These are phyloP conservation scores for Hygrocybe coccinea DNA, from an alignment of 768 basidiomycete genomes.

Conservation along the genomic window DNA sequence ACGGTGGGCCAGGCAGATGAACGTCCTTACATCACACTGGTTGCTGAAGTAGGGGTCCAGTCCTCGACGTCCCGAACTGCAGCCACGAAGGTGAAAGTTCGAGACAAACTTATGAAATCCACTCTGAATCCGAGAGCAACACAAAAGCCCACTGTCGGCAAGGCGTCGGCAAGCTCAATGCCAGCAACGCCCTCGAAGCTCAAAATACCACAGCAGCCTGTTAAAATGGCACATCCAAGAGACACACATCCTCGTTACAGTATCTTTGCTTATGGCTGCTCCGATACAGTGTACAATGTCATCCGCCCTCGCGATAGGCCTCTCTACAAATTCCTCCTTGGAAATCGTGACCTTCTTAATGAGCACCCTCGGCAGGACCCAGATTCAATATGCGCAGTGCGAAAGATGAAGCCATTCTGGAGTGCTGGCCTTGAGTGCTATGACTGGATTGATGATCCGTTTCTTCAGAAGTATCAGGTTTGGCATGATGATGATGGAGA, in stretches of 20 bases:
- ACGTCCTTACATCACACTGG: constrained; percentile 18
- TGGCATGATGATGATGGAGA: background rate
- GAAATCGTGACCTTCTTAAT: background rate
- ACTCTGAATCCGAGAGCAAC: background rate
- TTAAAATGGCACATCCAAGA: background rate
- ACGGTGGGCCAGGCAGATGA: background rate
- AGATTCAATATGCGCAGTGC: constrained; percentile 4
- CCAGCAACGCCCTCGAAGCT: background rate
- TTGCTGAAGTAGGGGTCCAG: constrained; percentile 19
- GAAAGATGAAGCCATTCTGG: constrained; percentile 10
- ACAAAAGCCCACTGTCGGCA: background rate
- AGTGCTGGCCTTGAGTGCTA: background rate
- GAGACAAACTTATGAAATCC: background rate
- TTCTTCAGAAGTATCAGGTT: background rate
- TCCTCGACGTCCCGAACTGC: background rate
- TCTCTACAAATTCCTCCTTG: background rate
- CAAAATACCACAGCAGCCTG: background rate
- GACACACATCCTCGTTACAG: constrained; percentile 16
- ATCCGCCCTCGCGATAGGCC: background rate
- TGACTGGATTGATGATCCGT: background rate
- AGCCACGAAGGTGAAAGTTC: background rate
- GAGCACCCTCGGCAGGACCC: constrained; percentile 5
- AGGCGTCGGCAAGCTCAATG: background rate
- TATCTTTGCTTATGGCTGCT: constrained; percentile 17
- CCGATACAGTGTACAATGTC: constrained; percentile 13